These are phyloP conservation scores for Bacterosira constricta DNA, from an alignment of 108 stramenopile species.

Conservation along the genomic window DNA sequence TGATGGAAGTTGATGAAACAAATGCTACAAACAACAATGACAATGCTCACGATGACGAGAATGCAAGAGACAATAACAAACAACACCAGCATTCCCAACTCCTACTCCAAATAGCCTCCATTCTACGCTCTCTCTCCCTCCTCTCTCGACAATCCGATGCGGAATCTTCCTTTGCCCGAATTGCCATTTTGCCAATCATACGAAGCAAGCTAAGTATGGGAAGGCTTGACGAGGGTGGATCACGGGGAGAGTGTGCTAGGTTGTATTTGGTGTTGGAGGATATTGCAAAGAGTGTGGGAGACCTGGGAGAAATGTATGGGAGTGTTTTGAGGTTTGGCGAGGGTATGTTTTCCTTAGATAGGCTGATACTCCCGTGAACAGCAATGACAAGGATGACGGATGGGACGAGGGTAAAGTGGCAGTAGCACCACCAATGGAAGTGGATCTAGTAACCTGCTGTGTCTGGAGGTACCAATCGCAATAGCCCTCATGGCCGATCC, in stretches of 20 bases:
- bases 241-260: slow-evolving; percentile 89
- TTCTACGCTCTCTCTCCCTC: slow-evolving; percentile 76
- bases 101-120: slow-evolving; percentile 73
- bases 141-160: slow-evolving; percentile 77
- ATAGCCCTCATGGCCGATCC: slow-evolving; percentile 89
- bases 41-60: background rate
- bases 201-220: slow-evolving; percentile 87
- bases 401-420: background rate
- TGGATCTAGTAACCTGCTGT: slow-evolving; percentile 84
- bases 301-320: slow-evolving; percentile 58
- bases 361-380: background rate
- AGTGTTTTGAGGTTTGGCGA: slow-evolving; percentile 68
- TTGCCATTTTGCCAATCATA: slow-evolving; percentile 88
- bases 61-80: background rate
- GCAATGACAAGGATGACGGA: background rate
- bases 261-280: slow-evolving; percentile 75
- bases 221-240: slow-evolving; percentile 83
- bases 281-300: slow-evolving; percentile 57
- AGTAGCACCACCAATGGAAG: slow-evolving; percentile 39
- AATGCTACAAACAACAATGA: slow-evolving; percentile 17
- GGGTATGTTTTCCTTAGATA: slow-evolving; percentile 62
- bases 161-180: slow-evolving; percentile 83
- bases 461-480: slow-evolving; percentile 89
- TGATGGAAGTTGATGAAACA: slow-evolving; percentile 13
- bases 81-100: slow-evolving; percentile 27